Evolutionary conservation across 805 yeast genomes (phyloP), one percentile per base, ranked within the genome.

Genomic region (Myxozyma udenii): DNA sequence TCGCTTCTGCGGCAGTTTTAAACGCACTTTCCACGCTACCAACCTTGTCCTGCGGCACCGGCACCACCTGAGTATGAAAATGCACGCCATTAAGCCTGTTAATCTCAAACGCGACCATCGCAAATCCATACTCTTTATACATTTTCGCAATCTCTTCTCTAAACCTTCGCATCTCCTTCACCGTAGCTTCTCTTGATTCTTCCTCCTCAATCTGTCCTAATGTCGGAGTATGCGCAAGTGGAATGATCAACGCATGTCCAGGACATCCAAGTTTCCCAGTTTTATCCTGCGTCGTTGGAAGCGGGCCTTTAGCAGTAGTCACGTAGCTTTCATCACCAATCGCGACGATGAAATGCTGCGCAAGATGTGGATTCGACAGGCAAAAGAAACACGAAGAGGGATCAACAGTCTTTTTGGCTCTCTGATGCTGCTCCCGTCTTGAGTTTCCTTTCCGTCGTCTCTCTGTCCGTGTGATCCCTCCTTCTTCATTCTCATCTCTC

Each of bases 221-320:
- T 48, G 72, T 75, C 0, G 95, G 77, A 6, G 73, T 71, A 65
- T 89, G 97, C 19, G 83, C 80, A 18, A 90, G 78, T 0, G 96
- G 95, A 11, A 88, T 79, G 6, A 90, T 74, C 39, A 89, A 71
- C 21, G 87, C 86, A 71, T 89, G 96, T 0, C 95, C 96, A 0
- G 95, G 79, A 62, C 86, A 82, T 6, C 72, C 70, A 63, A 76
- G 69, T 28, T 44, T 47, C 14, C 14, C 33, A 14, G 9, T 28
- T 9, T 28, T 28, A 28, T 14, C 14, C 14, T 9, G 33, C 14
- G 33, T 9, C 9, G 14, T 28, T 16, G 58, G 44, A 24, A 89
- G 68, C 0, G 97, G 96, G 0, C 97, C 97, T 63, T 85, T 88
- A 0, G 95, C 95, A 14, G 83, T 74, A 0, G 96, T 83, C 51